Percentiles rank a stretch among this genome's conserved stretches.
Evolutionary conservation across 108 stramenopile species (phyloP).

Genomic region (Nannochloropsis salina): DNA sequence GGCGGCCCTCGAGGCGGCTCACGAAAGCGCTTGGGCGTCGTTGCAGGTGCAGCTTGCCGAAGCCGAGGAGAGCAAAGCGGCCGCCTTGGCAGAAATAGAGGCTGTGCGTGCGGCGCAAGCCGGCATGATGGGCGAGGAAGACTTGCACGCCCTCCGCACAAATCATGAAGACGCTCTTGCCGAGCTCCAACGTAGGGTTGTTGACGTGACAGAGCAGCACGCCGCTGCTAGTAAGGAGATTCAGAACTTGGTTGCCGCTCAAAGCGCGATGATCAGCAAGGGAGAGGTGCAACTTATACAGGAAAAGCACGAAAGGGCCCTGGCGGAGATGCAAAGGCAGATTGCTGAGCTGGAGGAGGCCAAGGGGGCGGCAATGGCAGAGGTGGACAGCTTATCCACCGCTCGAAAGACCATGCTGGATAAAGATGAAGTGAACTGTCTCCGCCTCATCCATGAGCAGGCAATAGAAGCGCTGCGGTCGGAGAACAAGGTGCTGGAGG

Average conservation of each 20-base stretch:
- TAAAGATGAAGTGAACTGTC: not conserved
- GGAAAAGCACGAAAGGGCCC: not conserved
- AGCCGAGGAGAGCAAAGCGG: slow-evolving; percentile 1
- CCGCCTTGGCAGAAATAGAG: slow-evolving; percentile 17
- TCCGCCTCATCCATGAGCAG: not conserved
- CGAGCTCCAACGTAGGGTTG: not conserved
- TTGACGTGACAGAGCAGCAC: not conserved
- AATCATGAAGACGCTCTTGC: not conserved
- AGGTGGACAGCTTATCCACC: not conserved
- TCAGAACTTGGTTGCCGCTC: not conserved
- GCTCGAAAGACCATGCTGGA: not conserved
- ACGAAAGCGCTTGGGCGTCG: not conserved
- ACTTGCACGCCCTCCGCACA: not conserved
- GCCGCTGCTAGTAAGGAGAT: not conserved
- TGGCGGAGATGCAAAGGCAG: not conserved
- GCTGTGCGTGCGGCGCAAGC: not conserved
- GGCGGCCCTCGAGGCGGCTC: not conserved
- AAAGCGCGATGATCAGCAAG: not conserved
- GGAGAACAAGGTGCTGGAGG: not conserved
- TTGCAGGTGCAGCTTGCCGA: not conserved
- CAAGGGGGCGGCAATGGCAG: not conserved
- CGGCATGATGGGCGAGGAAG: not conserved
- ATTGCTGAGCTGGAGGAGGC: slow-evolving; percentile 23
- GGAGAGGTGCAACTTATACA: not conserved
- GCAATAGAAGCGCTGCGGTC: not conserved